A percentile compares a stretch with the other conserved stretches of the same genome.
Conservation (phyloP, 1,284 basidiomycete species). For the Coniophora puteana region DNA sequence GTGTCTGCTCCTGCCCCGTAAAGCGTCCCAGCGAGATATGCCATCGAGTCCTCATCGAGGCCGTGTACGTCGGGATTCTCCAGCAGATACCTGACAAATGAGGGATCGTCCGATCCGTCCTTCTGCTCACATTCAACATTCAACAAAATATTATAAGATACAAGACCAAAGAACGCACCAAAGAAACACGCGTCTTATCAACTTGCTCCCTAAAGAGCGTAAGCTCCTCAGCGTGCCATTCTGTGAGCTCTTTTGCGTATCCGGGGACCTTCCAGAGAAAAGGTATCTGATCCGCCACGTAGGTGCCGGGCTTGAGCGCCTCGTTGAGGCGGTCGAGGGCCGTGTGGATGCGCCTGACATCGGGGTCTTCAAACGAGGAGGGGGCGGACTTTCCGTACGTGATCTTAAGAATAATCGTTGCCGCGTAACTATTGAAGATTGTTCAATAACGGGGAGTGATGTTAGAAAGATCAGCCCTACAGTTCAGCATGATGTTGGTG, state of each 20-base stretch:
- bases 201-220: not conserved
- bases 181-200: not conserved
- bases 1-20: not conserved
- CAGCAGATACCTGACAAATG: not conserved
- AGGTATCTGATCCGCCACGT: constrained; percentile 57
- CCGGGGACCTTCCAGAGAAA: constrained; percentile 39
- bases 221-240: not conserved
- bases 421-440: constrained; percentile 42
- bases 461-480: constrained; percentile 12
- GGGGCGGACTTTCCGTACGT: constrained; percentile 57
- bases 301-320: constrained; percentile 51
- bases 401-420: constrained; percentile 59
- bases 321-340: constrained; percentile 45
- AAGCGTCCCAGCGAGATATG: not conserved
- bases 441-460: not conserved
- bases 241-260: constrained; percentile 11
- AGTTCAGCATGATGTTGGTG: constrained; percentile 33
- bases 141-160: not conserved
- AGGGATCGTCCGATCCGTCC: not conserved
- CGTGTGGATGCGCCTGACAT: constrained; percentile 49
- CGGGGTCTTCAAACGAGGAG: constrained; percentile 52
- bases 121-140: not conserved
- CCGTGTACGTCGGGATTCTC: not conserved
- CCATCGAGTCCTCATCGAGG: not conserved
- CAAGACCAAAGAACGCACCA: not conserved